These are phyloP conservation scores for Byssochlamys sp. DNA, from an alignment of 2,329 filamentous ascomycete genomes.

Conservation along the genomic window DNA sequence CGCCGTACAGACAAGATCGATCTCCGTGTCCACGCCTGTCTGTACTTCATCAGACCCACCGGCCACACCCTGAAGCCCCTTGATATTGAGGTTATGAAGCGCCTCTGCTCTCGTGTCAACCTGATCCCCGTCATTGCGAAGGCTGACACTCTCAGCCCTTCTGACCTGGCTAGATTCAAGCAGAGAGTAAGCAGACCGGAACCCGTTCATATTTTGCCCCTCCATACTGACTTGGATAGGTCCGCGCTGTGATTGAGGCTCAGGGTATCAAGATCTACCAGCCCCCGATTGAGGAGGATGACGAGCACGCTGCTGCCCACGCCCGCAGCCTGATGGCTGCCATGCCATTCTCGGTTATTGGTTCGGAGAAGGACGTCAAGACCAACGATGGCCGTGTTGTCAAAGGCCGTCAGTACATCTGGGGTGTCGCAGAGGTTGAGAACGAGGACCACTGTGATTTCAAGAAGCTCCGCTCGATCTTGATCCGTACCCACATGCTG, in stretches of 20 bases:
- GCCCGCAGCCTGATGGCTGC: conserved; percentile 88
- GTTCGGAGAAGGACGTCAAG: conserved; percentile 98
- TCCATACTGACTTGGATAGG: conserved; percentile 46
- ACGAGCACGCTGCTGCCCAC: conserved; percentile 90
- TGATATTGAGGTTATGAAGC: conserved; percentile 99
- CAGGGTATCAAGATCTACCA: conserved; percentile 99
- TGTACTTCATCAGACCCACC: conserved; percentile 98
- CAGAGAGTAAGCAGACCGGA: conserved; percentile 56
- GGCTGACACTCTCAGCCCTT: conserved; percentile 91
- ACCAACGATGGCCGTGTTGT: conserved; percentile 90
- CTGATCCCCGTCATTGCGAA: conserved; percentile 97
- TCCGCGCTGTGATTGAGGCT: conserved; percentile 88
- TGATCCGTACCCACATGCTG: conserved; percentile 98
- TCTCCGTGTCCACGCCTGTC: conserved; percentile 91
- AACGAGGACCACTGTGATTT: conserved; percentile 99
- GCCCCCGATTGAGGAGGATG: conserved; percentile 93
- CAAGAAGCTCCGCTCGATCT: conserved; percentile 98
- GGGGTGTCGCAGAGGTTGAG: conserved; percentile 98
- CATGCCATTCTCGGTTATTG: conserved; percentile 98
- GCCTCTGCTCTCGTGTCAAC: conserved; percentile 94
- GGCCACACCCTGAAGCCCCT: conserved; percentile 97
- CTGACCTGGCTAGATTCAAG: conserved; percentile 90
- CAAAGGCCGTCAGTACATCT: conserved; percentile 97
- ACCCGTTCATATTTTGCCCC: background rate
- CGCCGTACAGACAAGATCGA: conserved; percentile 98